A percentile compares a stretch with the other conserved stretches of the same genome.
These are phyloP conservation scores for Phytophthora pluvialis DNA, from an alignment of 352 stramenopile genomes.

Conservation along the genomic window DNA sequence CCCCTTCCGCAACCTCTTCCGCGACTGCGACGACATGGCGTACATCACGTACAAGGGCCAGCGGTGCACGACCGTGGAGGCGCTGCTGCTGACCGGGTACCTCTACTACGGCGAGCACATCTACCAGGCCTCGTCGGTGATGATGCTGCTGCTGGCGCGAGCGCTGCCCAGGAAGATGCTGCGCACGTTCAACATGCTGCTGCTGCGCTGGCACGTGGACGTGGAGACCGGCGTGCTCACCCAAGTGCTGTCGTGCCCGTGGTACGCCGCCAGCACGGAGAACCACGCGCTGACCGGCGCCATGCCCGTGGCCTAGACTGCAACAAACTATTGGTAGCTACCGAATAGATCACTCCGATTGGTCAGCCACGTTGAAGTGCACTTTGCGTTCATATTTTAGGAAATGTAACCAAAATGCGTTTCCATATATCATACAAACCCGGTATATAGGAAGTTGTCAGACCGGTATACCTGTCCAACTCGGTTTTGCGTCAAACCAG, in stretches of 20 bases:
- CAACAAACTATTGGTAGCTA: background rate
- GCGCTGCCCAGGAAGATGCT: slow-evolving; percentile 30
- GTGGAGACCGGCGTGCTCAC: slow-evolving; percentile 18
- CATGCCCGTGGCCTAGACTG: slow-evolving; percentile 10
- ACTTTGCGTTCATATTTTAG: no score
- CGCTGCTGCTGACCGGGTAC: slow-evolving; percentile 33
- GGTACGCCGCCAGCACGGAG: slow-evolving; percentile 32
- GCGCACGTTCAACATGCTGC: slow-evolving; percentile 41
- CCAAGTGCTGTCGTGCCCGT: slow-evolving; percentile 25
- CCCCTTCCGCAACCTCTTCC: slow-evolving; percentile 28
- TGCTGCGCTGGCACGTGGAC: slow-evolving; percentile 39
- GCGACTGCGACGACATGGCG: slow-evolving; percentile 34
- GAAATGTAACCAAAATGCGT: no score
- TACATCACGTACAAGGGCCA: slow-evolving; percentile 36
- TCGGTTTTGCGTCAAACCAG: no score
- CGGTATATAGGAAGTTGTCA: no score
- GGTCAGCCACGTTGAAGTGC: background rate
- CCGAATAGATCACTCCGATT: background rate
- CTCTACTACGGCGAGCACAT: slow-evolving; percentile 40
- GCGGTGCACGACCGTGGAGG: slow-evolving; percentile 29
- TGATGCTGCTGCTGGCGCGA: slow-evolving; percentile 32
- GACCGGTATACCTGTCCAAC: no score
- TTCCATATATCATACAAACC: no score
- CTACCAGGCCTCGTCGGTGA: slow-evolving; percentile 32
- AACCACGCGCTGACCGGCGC: slow-evolving; percentile 20